Evolutionary conservation across 2,329 filamentous ascomycete species (phyloP).

Genomic region (Cryphonectria japonica): DNA sequence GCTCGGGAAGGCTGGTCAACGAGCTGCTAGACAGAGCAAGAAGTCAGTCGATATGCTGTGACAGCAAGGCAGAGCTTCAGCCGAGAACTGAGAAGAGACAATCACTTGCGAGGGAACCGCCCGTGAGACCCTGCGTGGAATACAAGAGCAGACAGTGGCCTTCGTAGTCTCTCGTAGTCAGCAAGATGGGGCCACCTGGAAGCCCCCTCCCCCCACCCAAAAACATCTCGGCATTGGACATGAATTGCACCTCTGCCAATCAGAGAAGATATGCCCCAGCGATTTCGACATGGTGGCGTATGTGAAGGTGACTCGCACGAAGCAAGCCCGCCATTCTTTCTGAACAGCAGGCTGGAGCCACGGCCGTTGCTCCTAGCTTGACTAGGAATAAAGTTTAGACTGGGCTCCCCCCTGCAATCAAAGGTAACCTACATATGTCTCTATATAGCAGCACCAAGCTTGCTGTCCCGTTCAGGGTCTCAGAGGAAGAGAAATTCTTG

Average conservation of each 20-base stretch:
- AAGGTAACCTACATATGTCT: not conserved
- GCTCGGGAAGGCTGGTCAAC: not conserved
- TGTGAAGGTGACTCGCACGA: not conserved
- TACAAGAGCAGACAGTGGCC: not conserved
- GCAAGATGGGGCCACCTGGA: not conserved
- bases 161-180: constrained; percentile 12
- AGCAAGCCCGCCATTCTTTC: not conserved
- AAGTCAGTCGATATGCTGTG: constrained; percentile 1
- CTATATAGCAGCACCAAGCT: not conserved
- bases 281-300: not conserved
- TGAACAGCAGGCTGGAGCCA: not conserved
- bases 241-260: not conserved
- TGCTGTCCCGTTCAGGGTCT: not conserved
- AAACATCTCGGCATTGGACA: constrained; percentile 1
- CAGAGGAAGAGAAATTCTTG: not conserved
- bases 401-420: not conserved
- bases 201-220: not conserved
- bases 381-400: constrained; percentile 2
- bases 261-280: not conserved
- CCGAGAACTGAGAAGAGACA: constrained; percentile 3
- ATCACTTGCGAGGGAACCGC: not conserved
- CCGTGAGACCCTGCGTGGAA: not conserved
- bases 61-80: constrained; percentile 9
- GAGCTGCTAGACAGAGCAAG: constrained; percentile 3
- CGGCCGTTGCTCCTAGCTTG: not conserved